phyloP scores from a whole-genome alignment of 768 basidiomycete species.

The Strobilomyces confusus region DNA sequence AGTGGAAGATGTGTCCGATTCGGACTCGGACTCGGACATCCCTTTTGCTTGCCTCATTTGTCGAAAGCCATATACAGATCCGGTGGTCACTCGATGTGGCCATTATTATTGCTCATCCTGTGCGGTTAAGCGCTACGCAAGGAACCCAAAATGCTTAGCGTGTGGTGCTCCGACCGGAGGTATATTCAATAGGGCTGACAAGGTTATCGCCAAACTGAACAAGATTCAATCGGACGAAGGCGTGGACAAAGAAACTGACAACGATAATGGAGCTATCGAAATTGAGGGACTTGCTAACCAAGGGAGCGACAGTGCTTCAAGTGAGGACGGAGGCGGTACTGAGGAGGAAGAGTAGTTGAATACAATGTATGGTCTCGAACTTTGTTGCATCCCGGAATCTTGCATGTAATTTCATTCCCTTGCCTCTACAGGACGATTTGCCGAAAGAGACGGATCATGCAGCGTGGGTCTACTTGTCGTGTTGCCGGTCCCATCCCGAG shows the following conservation, averaged over 20 bases:
- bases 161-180: constrained; percentile 92
- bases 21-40: constrained; percentile 80
- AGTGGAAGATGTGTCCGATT: constrained; percentile 52
- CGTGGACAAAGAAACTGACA: constrained; percentile 43
- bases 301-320: constrained; percentile 25
- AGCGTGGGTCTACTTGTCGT: constrained; percentile 1
- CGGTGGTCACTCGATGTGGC: constrained; percentile 92
- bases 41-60: constrained; percentile 99
- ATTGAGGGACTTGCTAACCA: constrained; percentile 55
- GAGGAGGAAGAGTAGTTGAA: constrained; percentile 29
- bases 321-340: constrained; percentile 26
- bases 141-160: constrained; percentile 93
- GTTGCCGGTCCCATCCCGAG: constrained; percentile 7
- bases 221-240: constrained; percentile 58
- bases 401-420: constrained; percentile 19
- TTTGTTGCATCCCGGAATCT: constrained; percentile 31
- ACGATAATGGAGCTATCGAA: constrained; percentile 41
- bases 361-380: constrained; percentile 28
- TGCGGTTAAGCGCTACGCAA: constrained; percentile 91
- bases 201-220: constrained; percentile 84
- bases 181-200: constrained; percentile 94
- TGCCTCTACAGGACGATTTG: constrained; percentile 18
- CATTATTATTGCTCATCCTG: constrained; percentile 96
- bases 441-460: constrained; percentile 16
- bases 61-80: constrained; percentile 90